Evolutionary conservation across 257 asterid genomes (phyloP).

Genomic region (Nicotiana tabacum): DNA sequence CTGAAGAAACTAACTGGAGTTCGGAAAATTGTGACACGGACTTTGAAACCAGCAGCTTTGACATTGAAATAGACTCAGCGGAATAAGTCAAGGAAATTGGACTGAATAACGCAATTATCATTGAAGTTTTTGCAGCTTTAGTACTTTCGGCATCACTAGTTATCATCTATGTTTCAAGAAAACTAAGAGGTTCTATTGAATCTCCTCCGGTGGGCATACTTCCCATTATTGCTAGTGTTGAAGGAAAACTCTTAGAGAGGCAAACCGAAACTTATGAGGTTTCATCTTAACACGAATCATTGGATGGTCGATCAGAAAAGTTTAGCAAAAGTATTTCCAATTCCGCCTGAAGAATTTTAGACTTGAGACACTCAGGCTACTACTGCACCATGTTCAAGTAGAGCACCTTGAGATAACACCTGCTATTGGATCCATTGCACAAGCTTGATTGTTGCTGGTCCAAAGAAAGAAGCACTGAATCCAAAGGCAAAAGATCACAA

Average conservation of each 20-base stretch:
- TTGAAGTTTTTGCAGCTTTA: conserved; percentile 22
- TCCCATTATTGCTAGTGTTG: neutral
- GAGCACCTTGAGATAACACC: conserved; percentile 7
- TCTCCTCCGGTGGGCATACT: conserved; percentile 7
- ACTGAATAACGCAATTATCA: conserved; percentile 1
- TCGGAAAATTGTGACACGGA: neutral
- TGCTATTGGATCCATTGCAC: conserved; percentile 18
- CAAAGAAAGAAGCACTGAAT: conserved; percentile 21
- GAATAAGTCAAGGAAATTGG: conserved; percentile 17
- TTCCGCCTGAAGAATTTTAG: neutral
- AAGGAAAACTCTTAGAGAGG: conserved; percentile 9
- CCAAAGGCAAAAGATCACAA: neutral
- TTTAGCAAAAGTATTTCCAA: neutral
- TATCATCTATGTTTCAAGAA: conserved; percentile 20
- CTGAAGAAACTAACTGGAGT: conserved; percentile 11
- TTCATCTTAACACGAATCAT: neutral
- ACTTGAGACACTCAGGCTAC: neutral
- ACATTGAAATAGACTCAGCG: neutral
- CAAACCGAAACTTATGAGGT: conserved; percentile 15
- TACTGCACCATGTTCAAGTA: neutral
- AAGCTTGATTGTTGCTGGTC: conserved; percentile 13
- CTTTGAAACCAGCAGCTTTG: conserved; percentile 2
- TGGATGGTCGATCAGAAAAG: neutral
- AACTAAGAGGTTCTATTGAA: conserved; percentile 19
- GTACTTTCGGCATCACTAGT: conserved; percentile 28